Percentiles rank a stretch among this genome's conserved stretches.
Conservation (phyloP, 2,329 filamentous ascomycete genomes). For the Plenodomus tracheiphilus region DNA sequence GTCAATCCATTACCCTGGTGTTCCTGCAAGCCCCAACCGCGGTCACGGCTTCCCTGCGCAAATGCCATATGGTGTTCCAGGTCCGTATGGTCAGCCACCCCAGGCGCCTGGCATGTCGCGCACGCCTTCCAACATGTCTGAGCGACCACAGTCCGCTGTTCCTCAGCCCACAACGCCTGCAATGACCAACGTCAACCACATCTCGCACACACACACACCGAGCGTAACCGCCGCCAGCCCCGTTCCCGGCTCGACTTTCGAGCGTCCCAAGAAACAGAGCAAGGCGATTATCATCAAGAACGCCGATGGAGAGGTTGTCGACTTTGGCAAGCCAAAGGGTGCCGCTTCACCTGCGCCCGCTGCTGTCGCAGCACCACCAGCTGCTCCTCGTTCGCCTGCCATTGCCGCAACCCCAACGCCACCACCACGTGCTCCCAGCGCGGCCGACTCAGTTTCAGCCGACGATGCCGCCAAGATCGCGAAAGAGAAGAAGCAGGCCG, state of each 20-base stretch:
- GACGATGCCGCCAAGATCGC: conserved; percentile 68
- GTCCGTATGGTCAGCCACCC: conserved; percentile 58
- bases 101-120: conserved; percentile 69
- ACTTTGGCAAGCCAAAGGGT: conserved; percentile 56
- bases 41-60: conserved; percentile 53
- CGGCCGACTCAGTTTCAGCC: conserved; percentile 64
- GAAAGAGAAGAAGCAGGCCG: conserved; percentile 70
- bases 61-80: conserved; percentile 52
- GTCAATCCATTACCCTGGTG: conserved; percentile 50
- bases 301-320: conserved; percentile 74
- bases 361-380: conserved; percentile 48
- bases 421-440: conserved; percentile 73
- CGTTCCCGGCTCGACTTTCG: conserved; percentile 64
- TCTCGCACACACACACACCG: conserved; percentile 57
- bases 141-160: conserved; percentile 64
- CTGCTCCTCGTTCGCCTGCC: conserved; percentile 61
- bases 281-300: conserved; percentile 84
- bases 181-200: conserved; percentile 45
- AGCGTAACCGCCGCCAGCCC: conserved; percentile 62
- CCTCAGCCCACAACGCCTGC: conserved; percentile 63
- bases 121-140: conserved; percentile 59
- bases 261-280: conserved; percentile 67
- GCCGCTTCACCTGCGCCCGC: conserved; percentile 46
- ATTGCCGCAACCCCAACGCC: conserved; percentile 69
- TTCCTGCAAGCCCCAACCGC: conserved; percentile 50